Percentiles rank a stretch among this genome's conserved stretches.
Evolutionary conservation across 176 grass and related monocot species (phyloP).

Genomic region (Cocos nucifera): DNA sequence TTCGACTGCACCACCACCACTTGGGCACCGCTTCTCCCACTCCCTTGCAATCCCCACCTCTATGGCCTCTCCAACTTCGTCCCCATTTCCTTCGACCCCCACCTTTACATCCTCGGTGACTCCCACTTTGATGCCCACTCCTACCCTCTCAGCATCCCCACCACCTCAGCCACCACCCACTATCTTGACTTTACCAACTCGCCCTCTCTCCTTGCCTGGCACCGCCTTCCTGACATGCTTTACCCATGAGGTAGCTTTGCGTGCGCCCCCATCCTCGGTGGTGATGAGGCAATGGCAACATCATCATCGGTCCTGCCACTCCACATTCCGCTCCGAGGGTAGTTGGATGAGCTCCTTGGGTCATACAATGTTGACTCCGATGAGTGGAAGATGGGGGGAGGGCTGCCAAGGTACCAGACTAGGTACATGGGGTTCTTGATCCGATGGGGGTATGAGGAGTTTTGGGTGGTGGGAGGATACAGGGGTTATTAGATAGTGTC

Average conservation of each 20-base stretch:
- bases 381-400: conserved; percentile 33
- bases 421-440: conserved; percentile 60
- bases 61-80: conserved; percentile 64
- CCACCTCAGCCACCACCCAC: conserved; percentile 42
- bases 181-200: conserved; percentile 38
- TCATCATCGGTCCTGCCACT: conserved; percentile 64
- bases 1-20: conserved; percentile 47
- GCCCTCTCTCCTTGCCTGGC: conserved; percentile 37
- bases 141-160: conserved; percentile 59
- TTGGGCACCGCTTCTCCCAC: conserved; percentile 50
- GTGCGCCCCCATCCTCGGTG: conserved; percentile 20
- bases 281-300: neutral
- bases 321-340: conserved; percentile 52
- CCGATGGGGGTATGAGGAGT: conserved; percentile 39
- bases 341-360: conserved; percentile 56
- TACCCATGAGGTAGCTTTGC: conserved; percentile 67
- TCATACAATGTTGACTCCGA: conserved; percentile 28
- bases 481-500: conserved; percentile 44
- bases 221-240: conserved; percentile 56
- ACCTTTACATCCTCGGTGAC: conserved; percentile 67
- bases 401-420: conserved; percentile 52
- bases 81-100: conserved; percentile 33
- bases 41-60: conserved; percentile 59
- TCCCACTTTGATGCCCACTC: conserved; percentile 76
- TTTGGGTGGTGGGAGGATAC: conserved; percentile 98